Evolutionary conservation across 2,329 filamentous ascomycete species (phyloP).

Genomic region (Calycina herbarum): DNA sequence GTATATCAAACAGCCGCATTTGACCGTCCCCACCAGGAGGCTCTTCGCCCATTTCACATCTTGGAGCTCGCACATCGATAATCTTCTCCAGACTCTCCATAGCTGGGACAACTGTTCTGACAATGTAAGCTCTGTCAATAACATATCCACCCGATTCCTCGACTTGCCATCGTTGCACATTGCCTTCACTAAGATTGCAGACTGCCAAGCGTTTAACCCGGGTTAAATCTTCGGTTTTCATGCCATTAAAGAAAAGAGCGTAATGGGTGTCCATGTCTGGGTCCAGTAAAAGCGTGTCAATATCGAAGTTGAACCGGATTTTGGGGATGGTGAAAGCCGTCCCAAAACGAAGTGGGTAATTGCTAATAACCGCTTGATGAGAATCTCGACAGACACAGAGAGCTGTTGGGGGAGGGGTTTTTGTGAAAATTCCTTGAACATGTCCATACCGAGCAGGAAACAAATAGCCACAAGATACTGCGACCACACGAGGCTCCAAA

Average conservation of each 20-base stretch:
- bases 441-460: too few species aligned
- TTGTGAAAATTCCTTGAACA: constrained; percentile 18
- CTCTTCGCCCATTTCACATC: not conserved
- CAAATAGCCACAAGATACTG: constrained; percentile 8
- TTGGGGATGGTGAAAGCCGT: constrained; percentile 11
- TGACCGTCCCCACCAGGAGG: not conserved
- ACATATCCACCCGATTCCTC: not conserved
- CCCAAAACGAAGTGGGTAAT: constrained; percentile 24
- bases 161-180: not conserved
- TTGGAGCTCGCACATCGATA: not conserved
- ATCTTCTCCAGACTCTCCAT: constrained; percentile 1
- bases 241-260: constrained; percentile 13
- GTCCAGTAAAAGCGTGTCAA: constrained; percentile 26
- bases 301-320: constrained; percentile 26
- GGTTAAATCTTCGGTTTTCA: constrained; percentile 13
- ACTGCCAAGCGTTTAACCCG: constrained; percentile 20
- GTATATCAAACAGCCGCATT: not conserved
- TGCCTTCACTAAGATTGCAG: not conserved
- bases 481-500: constrained; percentile 19
- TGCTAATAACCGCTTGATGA: constrained; percentile 13
- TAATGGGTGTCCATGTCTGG: not conserved
- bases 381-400: constrained; percentile 22
- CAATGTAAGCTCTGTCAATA: not conserved
- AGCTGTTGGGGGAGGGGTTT: constrained; percentile 10
- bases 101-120: not conserved